Evolutionary conservation across 805 yeast species (phyloP), one percentile per base, ranked within the genome.

Genomic region (Zygotorulaspora chibaensis): DNA sequence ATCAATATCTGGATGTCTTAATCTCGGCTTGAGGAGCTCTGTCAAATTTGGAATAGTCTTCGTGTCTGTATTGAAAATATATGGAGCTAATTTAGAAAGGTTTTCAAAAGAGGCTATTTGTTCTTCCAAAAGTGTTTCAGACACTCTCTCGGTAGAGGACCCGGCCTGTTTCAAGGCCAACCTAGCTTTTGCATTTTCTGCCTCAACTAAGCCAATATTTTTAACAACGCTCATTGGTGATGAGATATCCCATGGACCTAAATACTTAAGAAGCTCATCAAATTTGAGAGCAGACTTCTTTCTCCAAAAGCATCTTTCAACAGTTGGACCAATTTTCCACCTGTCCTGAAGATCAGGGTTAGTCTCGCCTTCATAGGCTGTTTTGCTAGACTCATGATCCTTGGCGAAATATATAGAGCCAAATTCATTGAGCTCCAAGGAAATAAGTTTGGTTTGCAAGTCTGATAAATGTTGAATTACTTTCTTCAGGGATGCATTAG

Each of bases 251-350:
- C 95, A 88, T 31, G 98, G 98, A 1, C 98, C 98, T 43, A 79
- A 69, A 42, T 66, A 71, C 46, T 74, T 68, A 43, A 71, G 73
- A 42, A 79, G 67, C 43, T 72, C 73, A 35, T 70, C 73, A 30
- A 73, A 72, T n/a, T 75, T 70, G 55, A 86, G 64, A 36, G 73
- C 68, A 33, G 67, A 67, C 61, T 82, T 83, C 53, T 81, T 77
- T 63, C 84, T 85, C 77, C 89, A 83, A 63, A 81, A 86, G 11
- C 80, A 76, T 54, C 84, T 76, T 65, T 91, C 97, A 26, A 80
- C 81, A 18, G 87, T 77, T n/a, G 96, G 93, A 6, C 99, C 98
- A 54, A 91, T 80, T 61, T 83, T 76, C 95, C 95, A 90, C 69
- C 96, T 79, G 51, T 77, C 74, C 43, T 71, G 69, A 38, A 86